Conservation (phyloP, 1,284 basidiomycete genomes). For the Takashimella koratensis region DNA sequence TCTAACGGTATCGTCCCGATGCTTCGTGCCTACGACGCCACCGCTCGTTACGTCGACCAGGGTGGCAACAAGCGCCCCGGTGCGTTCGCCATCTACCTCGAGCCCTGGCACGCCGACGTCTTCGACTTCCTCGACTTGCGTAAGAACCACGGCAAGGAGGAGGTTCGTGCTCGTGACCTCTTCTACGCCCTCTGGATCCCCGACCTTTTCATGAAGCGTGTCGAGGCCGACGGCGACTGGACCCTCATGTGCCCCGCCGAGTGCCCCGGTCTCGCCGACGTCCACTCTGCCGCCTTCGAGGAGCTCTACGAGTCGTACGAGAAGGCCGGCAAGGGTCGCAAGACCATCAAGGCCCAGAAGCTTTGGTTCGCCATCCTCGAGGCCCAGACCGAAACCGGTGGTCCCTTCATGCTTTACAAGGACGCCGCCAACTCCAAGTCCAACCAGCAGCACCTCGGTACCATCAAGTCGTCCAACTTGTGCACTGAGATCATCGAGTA, state of each 20-base stretch:
- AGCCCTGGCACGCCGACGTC: conserved; percentile 96
- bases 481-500: conserved; percentile 99
- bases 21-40: conserved; percentile 97
- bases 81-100: conserved; percentile 95
- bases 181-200: conserved; percentile 99
- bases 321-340: conserved; percentile 78
- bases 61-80: conserved; percentile 99
- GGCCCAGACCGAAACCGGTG: conserved; percentile 96
- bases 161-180: conserved; percentile 91
- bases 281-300: conserved; percentile 90
- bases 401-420: conserved; percentile 99
- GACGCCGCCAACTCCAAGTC: conserved; percentile 87
- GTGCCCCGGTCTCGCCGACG: conserved; percentile 85
- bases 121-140: conserved; percentile 97
- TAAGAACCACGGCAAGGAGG: conserved; percentile 99
- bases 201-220: conserved; percentile 97
- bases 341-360: conserved; percentile 91
- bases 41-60: conserved; percentile 98
- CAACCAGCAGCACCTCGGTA: conserved; percentile 98
- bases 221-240: conserved; percentile 85
- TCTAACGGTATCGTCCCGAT: conserved; percentile 99
- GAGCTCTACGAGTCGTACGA: conserved; percentile 87
- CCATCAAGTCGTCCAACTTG: conserved; percentile 98
- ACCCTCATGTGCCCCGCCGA: conserved; percentile 98
- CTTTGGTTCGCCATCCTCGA: conserved; percentile 98